Base-by-base conservation (phyloP, 2,329 filamentous ascomycete genomes). In the Chalara sp. region DNA sequence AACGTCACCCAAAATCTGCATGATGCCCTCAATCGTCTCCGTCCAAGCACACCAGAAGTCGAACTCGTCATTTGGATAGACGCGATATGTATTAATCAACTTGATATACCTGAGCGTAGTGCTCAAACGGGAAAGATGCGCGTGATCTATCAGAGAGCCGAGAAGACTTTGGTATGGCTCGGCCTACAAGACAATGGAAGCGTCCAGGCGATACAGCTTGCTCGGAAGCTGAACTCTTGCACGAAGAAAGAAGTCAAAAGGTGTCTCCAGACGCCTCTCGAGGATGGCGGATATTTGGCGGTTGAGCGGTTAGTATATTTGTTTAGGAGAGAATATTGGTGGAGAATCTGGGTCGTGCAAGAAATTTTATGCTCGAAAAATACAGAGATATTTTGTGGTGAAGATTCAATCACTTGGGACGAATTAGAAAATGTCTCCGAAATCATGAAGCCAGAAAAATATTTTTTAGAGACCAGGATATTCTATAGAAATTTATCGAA, bases 331-430 rank as follows among this genome's bases (percentile, higher is more conserved):
- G 57, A 60, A 2, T 74, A 70, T 64, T 71, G 71, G 52, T 67
- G 63, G 42, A 59, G 69, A 4, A 64, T 70, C 0, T 73, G 70
- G 71, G 67, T 73, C 1, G 64, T 74, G 0, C 70, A 74, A 54
- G 71, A 73, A 54, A 65, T 73, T 11, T 64, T 66, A 1, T 59
- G 70, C 30, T 68, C 70, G 0, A 55, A 53, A 31, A 53, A 56
- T 4, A 67, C 66, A 5, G 60, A 53, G 4, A 58, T 75, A 0
- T 65, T 68, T 44, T 72, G 70, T 53, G 71, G 71, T 1, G 37
- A 52, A 0, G 61, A 70, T 4, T 47, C 47, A 1, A 65, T 72
- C 5, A 44, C 57, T 1, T 73, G 70, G 70, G 50, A 56, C 5
- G 58, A 68, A 1, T 66, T 74, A 29, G 51, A 63, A 13, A 51